These are phyloP conservation scores for Oldenlandia corymbosa DNA, from an alignment of 257 asterid species.

Conservation along the genomic window DNA sequence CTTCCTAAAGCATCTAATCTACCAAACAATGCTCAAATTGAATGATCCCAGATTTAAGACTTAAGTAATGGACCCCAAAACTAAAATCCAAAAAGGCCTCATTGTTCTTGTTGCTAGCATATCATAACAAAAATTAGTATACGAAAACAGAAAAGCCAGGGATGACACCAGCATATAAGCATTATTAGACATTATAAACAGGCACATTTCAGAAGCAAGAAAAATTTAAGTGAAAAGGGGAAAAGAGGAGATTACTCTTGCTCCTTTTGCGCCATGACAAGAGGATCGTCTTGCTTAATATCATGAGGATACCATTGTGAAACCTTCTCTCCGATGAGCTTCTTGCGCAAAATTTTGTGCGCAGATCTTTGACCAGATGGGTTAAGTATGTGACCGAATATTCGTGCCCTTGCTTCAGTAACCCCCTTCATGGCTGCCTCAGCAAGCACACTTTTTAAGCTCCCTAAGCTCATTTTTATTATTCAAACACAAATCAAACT, in stretches of 20 bases:
- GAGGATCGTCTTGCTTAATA: slow-evolving; percentile 63
- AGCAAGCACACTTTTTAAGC: slow-evolving; percentile 60
- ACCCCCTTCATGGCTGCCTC: slow-evolving; percentile 68
- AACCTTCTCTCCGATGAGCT: slow-evolving; percentile 87
- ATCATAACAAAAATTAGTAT: too few relatives aligned
- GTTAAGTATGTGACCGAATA: slow-evolving; percentile 81
- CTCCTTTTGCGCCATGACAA: slow-evolving; percentile 53
- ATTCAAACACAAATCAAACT: not conserved
- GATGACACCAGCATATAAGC: too few relatives aligned
- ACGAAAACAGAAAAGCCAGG: too few relatives aligned
- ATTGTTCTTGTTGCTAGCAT: too few relatives aligned
- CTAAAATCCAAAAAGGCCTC: too few relatives aligned
- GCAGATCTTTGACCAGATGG: slow-evolving; percentile 74
- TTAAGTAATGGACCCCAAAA: too few relatives aligned
- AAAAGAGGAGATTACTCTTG: slow-evolving; percentile 48
- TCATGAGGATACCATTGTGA: slow-evolving; percentile 84
- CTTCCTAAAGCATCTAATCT: not conserved
- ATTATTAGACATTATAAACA: not conserved
- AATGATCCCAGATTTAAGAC: not conserved
- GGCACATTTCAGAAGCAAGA: not conserved
- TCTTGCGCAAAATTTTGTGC: slow-evolving; percentile 78
- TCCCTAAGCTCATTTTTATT: slow-evolving; percentile 59
- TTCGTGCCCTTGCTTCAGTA: slow-evolving; percentile 78
- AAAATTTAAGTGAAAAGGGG: not conserved
- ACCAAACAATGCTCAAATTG: not conserved